Base-by-base conservation (phyloP, 1,284 basidiomycete species). In the Ganoderma lingzhi region DNA sequence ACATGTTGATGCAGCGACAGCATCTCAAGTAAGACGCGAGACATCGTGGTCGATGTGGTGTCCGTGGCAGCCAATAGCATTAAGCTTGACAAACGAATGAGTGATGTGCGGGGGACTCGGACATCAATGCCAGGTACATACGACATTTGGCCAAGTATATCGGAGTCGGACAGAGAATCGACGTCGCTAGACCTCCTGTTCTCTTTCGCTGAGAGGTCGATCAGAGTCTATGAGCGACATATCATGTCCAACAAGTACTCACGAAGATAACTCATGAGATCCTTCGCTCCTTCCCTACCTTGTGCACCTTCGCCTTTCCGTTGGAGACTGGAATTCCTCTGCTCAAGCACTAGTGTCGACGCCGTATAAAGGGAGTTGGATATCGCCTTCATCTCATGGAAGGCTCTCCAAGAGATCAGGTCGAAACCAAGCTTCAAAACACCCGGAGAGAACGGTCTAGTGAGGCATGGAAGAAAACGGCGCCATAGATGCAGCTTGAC, bases 1-100 rank as follows among this genome's bases (percentile, higher is more conserved):
- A 75, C 72, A 0, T 74, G 72, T 0, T 71, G 75, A 61, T 76
- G 64, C 64, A 41, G 30, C 19, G 45, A n/a, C 3, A 48, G 45
- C 45, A 48, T 48, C 45, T 48, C 45, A 48, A 48, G 45, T 10
- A n/a, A 23, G 23, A 23, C 45, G 45, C 45, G 45, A n/a, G 44
- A 48, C n/a, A 48, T 48, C 19, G 45, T 48, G 19, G 45, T 48
- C 45, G 45, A 48, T 23, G 45, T 48, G 1, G 19, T 48, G 45
- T 48, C 45, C n/a, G 19, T 48, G 19, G 6, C 45, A 48, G 19
- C 45, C 45, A 48, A 23, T 1, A 48, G n/a, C 45, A 48, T 48
- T 48, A 48, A 23, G 45, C 45, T 23, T n/a, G 45, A 48, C 19
- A 48, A 48, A 8, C 45, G 9, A n/a, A 23, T 48, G 2, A 48